Evolutionary conservation across 805 yeast genomes (phyloP).

Genomic region (Lipomyces yamanashiensis): DNA sequence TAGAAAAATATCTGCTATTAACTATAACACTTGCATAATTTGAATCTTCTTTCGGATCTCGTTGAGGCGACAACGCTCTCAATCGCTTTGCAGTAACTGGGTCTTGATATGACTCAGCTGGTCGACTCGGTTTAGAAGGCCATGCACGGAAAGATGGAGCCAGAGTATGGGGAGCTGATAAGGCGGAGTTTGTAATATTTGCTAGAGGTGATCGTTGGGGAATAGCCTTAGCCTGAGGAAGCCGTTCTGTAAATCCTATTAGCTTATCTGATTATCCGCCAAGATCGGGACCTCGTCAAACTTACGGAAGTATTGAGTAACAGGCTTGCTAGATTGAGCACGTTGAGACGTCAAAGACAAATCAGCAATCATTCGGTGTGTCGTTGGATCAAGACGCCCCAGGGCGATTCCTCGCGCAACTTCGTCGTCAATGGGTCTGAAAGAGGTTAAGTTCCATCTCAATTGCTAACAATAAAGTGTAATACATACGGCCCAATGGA

Average conservation of each 20-base stretch:
- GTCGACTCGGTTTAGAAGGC: background rate
- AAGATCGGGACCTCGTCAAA: background rate
- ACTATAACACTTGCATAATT: background rate
- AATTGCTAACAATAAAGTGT: background rate
- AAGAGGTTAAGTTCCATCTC: background rate
- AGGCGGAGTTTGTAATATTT: background rate
- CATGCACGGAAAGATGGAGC: background rate
- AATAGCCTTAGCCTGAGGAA: background rate
- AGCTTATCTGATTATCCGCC: too few relatives aligned
- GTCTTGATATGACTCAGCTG: background rate
- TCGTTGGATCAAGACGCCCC: conserved; percentile 72
- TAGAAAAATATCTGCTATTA: conserved; percentile 7
- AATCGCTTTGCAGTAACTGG: background rate
- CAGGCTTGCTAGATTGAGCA: background rate
- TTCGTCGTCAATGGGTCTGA: conserved; percentile 48
- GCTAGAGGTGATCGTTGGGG: background rate
- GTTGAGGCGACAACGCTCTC: background rate
- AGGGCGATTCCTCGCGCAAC: conserved; percentile 61
- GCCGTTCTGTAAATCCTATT: background rate
- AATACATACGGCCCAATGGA: conserved; percentile 41
- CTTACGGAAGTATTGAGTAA: conserved; percentile 6
- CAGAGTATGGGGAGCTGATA: background rate
- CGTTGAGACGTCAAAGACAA: background rate
- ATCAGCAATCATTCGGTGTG: conserved; percentile 49
- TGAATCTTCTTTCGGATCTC: background rate